Conservation (phyloP, 2,329 filamentous ascomycete species). For the Pseudocercospora cruenta region DNA sequence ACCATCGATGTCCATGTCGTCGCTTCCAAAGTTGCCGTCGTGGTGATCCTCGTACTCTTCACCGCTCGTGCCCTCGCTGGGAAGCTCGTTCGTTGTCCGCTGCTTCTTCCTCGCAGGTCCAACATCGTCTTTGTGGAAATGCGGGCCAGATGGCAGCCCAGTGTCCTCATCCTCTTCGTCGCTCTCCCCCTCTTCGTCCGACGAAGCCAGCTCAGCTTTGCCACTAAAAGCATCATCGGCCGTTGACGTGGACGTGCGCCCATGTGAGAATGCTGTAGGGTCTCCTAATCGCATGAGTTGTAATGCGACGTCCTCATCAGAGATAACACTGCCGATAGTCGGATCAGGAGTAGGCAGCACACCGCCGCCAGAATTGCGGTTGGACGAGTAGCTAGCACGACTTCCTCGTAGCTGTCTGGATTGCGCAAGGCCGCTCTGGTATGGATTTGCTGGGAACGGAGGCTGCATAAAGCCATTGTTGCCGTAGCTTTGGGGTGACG, state of each 20-base stretch:
- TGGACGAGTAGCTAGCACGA: slow-evolving; percentile 45
- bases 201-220: slow-evolving; percentile 80
- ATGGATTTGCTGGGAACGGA: slow-evolving; percentile 30
- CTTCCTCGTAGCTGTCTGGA: slow-evolving; percentile 64
- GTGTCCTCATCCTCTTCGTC: slow-evolving; percentile 73
- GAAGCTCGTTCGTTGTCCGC: slow-evolving; percentile 51
- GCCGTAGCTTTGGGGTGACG: slow-evolving; percentile 79
- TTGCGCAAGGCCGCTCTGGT: slow-evolving; percentile 30
- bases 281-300: slow-evolving; percentile 96
- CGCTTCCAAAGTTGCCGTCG: slow-evolving; percentile 58
- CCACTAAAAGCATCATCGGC: slow-evolving; percentile 93
- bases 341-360: slow-evolving; percentile 92
- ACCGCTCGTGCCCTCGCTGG: slow-evolving; percentile 64
- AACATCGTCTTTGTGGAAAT: slow-evolving; percentile 31
- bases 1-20: slow-evolving; percentile 55
- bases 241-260: slow-evolving; percentile 89
- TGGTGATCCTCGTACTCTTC: slow-evolving; percentile 61
- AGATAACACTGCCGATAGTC: slow-evolving; percentile 96
- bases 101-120: slow-evolving; percentile 42
- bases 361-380: slow-evolving; percentile 53
- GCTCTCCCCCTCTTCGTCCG: slow-evolving; percentile 68
- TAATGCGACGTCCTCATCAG: slow-evolving; percentile 95
- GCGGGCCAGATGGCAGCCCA: slow-evolving; percentile 33
- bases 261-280: slow-evolving; percentile 89
- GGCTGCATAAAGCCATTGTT: slow-evolving; percentile 27